A percentile compares a stretch with the other conserved stretches of the same genome.
These are phyloP conservation scores for Eutrema yunnanense DNA, from an alignment of 345 rosid genomes.

Conservation along the genomic window DNA sequence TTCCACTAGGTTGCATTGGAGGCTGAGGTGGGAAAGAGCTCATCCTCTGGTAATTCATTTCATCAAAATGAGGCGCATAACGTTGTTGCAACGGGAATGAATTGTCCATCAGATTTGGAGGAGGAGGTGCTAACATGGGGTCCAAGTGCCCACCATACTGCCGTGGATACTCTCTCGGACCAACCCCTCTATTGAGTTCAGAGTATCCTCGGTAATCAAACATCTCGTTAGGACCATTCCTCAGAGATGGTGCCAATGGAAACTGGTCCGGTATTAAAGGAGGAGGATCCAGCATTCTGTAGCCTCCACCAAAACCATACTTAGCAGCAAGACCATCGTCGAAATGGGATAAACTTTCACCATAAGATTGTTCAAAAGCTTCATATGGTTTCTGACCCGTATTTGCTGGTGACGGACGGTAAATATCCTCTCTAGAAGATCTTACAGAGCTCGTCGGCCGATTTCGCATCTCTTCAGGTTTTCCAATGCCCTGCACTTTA, in stretches of 20 bases:
- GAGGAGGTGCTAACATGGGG: slow-evolving; percentile 31
- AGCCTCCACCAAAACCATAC: slow-evolving; percentile 24
- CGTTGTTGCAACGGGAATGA: slow-evolving; percentile 51
- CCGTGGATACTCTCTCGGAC: slow-evolving; percentile 30
- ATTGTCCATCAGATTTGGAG: slow-evolving; percentile 31
- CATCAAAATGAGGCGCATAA: slow-evolving; percentile 59
- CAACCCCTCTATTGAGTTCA: slow-evolving; percentile 15
- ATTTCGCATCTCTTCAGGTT: slow-evolving; percentile 14
- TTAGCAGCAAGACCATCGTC: slow-evolving; percentile 34
- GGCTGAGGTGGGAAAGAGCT: slow-evolving; percentile 33
- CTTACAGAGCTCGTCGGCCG: slow-evolving; percentile 12
- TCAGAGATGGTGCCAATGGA: slow-evolving; percentile 8
- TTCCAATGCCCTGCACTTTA: slow-evolving; percentile 4
- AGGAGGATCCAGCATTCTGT: slow-evolving; percentile 21
- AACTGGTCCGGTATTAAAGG: slow-evolving; percentile 27
- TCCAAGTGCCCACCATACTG: slow-evolving; percentile 28
- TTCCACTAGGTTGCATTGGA: slow-evolving; percentile 20
- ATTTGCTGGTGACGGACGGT: slow-evolving; percentile 16
- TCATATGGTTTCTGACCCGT: slow-evolving; percentile 9
- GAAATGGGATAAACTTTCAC: slow-evolving; percentile 18
- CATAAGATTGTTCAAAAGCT: slow-evolving; percentile 30
- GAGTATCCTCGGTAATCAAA: slow-evolving; percentile 28
- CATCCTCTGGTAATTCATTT: slow-evolving; percentile 43
- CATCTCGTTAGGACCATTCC: slow-evolving; percentile 21
- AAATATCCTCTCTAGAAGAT: slow-evolving; percentile 17